Percentiles rank a stretch among this genome's conserved stretches.
These are phyloP conservation scores for Wickerhamiella qilinensis DNA, from an alignment of 805 yeast species.

Conservation along the genomic window DNA sequence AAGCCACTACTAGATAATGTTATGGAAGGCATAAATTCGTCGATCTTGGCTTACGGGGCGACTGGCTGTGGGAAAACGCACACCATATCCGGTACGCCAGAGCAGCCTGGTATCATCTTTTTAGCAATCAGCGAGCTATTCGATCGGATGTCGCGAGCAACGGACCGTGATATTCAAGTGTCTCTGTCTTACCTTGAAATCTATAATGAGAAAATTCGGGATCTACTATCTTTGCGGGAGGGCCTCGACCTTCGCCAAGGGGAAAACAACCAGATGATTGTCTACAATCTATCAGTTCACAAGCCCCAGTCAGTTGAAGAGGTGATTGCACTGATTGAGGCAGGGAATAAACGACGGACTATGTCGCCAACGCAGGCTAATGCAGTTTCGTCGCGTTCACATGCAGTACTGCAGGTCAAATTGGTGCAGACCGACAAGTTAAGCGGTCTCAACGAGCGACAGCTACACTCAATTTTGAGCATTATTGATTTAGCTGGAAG, in stretches of 20 bases:
- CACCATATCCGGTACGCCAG: conserved; percentile 64
- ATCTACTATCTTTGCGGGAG: conserved; percentile 37
- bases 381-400: conserved; percentile 79
- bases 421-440: conserved; percentile 44
- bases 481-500: conserved; percentile 91
- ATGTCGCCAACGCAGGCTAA: conserved; percentile 84
- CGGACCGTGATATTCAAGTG: conserved; percentile 36
- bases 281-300: conserved; percentile 53
- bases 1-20: conserved; percentile 57
- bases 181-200: conserved; percentile 61
- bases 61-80: conserved; percentile 97
- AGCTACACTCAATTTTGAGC: conserved; percentile 63
- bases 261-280: conserved; percentile 36
- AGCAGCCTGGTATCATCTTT: conserved; percentile 65
- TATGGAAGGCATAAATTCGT: conserved; percentile 74
- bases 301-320: conserved; percentile 28
- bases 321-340: conserved; percentile 9
- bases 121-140: conserved; percentile 66
- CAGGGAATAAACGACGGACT: conserved; percentile 30
- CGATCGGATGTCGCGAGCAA: conserved; percentile 41
- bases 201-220: conserved; percentile 79
- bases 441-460: conserved; percentile 48
- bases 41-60: conserved; percentile 89
- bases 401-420: conserved; percentile 77
- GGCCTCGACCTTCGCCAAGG: conserved; percentile 3